These are phyloP conservation scores for Kitagawia praeruptora DNA, from an alignment of 129 eudicot genomes.

Conservation along the genomic window DNA sequence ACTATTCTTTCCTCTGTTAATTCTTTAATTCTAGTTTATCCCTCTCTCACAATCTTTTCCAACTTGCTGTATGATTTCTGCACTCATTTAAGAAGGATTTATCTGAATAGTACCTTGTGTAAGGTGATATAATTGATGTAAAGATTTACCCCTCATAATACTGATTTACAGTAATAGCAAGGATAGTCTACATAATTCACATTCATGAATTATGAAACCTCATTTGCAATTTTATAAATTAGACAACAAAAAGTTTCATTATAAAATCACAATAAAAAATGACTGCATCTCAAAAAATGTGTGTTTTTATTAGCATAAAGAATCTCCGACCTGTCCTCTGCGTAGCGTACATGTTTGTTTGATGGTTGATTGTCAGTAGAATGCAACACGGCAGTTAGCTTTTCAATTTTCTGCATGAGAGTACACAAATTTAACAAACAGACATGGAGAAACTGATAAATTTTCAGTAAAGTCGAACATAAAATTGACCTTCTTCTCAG, in stretches of 20 bases:
- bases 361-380: slow-evolving; percentile 53
- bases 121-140: not conserved
- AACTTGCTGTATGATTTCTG: not conserved
- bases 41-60: not conserved
- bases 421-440: not conserved
- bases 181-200: not conserved
- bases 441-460: not conserved
- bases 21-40: not conserved
- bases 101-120: not conserved
- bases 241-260: not conserved
- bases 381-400: slow-evolving; percentile 60
- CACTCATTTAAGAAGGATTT: not conserved
- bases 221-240: not conserved
- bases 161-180: not conserved
- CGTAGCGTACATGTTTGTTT: slow-evolving; percentile 63
- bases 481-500: slow-evolving; percentile 65
- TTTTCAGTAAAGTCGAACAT: not conserved
- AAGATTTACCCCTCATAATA: too few species aligned
- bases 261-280: not conserved
- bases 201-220: not conserved
- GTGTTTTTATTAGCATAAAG: not conserved
- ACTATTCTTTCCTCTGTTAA: not conserved
- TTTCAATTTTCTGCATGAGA: slow-evolving; percentile 79
- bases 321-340: slow-evolving; percentile 64
- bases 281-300: not conserved